Evolutionary conservation across 345 rosid genomes (phyloP), one percentile per base, ranked within the genome.

Genomic region (Geranium brycei): DNA sequence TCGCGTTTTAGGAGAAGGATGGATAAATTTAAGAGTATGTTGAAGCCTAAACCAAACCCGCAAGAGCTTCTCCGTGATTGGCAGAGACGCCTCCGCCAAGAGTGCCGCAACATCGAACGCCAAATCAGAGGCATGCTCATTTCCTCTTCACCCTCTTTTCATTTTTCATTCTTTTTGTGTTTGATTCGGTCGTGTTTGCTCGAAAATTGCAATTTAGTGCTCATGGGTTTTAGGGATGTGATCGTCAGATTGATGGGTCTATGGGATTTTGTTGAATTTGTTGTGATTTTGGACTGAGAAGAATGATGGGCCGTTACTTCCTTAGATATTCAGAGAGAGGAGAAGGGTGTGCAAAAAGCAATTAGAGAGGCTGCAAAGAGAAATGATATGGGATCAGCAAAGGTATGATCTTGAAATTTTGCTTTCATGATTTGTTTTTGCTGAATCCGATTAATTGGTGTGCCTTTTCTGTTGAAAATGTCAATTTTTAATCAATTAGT

Each of bases 51-150:
- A 66, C 68, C 88, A 28, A 85, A 91, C 70, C 97, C 97, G 0
- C 90, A 91, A 62, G 87, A 83, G 79, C 83, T 70, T 58, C 68
- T 91, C 59, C 82, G 91, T 64, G 97, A 91, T 82, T 91, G 95
- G 97, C 95, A 91, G 71, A 93, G 93, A 13, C 78, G 75, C 66
- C 92, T 91, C 17, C 91, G 97, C n/a, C 95, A 91, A 59, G 97
- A 88, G 73, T 78, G 82, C 59, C 93, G 97, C 66, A 86, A 84
- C 80, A 85, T 88, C 68, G 97, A 91, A 62, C 95, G 97, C 72
- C 95, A 91, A 77, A 91, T 88, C 74, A 78, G 93, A 81, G 97
- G 95, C 72, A 67, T 65, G 38, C 19, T 6, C 5, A n/a, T 19
- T 0, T 32, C 61, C 11, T 60, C 4, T 66, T 19, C 41, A 1